Conservation (phyloP, 768 basidiomycete genomes). For the Tylopilus balloui region DNA sequence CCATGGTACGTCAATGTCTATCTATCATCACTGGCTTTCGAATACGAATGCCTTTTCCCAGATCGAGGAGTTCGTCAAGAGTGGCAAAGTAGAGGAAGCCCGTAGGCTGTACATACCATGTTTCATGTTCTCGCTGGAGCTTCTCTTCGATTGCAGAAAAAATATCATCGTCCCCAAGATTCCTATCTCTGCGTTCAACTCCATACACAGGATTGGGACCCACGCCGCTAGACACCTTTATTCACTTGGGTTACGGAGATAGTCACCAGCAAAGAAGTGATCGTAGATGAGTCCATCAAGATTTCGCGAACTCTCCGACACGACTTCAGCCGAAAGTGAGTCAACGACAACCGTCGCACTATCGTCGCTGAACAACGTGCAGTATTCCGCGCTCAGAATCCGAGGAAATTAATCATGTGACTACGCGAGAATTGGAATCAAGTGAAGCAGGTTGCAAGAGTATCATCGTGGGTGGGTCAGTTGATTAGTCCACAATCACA, state of each 20-base stretch:
- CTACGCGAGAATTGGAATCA: constrained; percentile 61
- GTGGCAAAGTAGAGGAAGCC: constrained; percentile 56
- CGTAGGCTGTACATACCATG: constrained; percentile 31
- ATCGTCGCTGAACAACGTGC: background rate
- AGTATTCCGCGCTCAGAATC: constrained; percentile 76
- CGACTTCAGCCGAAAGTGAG: constrained; percentile 51
- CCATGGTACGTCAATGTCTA: constrained; percentile 38
- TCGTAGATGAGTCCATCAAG: constrained; percentile 43
- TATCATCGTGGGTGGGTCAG: constrained; percentile 81
- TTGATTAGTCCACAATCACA: constrained; percentile 1
- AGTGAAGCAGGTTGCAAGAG: constrained; percentile 65
- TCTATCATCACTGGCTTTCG: background rate
- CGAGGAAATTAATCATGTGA: constrained; percentile 64
- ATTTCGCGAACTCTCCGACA: constrained; percentile 55
- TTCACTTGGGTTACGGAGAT: constrained; percentile 52
- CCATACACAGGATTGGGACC: constrained; percentile 72
- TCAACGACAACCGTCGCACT: background rate
- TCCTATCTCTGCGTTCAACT: constrained; percentile 51
- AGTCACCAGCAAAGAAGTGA: constrained; percentile 15
- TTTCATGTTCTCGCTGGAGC: background rate
- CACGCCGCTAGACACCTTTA: constrained; percentile 63
- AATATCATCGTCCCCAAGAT: constrained; percentile 48
- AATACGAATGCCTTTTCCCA: constrained; percentile 22
- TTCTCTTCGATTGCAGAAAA: constrained; percentile 36
- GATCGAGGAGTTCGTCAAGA: constrained; percentile 60